Evolutionary conservation across 139 green algal species (phyloP).

Genomic region (Zygnema circumcarinatum): DNA sequence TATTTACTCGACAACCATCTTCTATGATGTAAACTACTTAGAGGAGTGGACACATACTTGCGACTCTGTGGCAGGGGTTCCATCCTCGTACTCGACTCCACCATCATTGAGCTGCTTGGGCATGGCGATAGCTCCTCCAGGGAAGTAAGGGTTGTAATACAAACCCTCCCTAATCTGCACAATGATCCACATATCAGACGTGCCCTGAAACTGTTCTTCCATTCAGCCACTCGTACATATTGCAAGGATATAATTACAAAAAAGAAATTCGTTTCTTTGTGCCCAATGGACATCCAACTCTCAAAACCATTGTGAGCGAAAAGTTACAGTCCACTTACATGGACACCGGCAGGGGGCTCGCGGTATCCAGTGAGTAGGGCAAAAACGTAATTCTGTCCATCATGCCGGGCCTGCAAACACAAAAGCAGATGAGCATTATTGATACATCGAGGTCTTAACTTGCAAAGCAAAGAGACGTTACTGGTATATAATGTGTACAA

Average conservation of each 20-base stretch:
- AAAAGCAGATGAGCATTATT: too few species aligned
- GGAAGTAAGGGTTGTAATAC: conserved; percentile 99
- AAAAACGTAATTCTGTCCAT: conserved; percentile 99
- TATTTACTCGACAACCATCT: too few species aligned
- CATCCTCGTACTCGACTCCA: conserved; percentile 98
- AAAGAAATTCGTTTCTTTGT: too few species aligned
- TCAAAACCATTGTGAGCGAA: too few species aligned
- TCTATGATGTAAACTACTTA: background rate
- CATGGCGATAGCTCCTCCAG: conserved; percentile 98
- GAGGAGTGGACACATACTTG: conserved; percentile 67
- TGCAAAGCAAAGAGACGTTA: too few species aligned
- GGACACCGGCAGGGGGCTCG: conserved; percentile 92
- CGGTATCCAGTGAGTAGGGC: conserved; percentile 95
- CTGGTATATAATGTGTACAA: too few species aligned
- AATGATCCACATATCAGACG: too few species aligned
- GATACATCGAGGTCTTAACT: too few species aligned
- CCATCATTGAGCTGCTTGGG: conserved; percentile 98
- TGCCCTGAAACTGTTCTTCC: too few species aligned
- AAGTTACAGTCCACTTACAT: conserved; percentile 18
- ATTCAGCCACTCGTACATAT: too few species aligned
- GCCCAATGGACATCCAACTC: too few species aligned
- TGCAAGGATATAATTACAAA: too few species aligned
- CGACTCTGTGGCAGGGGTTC: conserved; percentile 87
- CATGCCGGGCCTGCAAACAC: conserved; percentile 79
- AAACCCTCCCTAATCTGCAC: conserved; percentile 88